A percentile compares a stretch with the other conserved stretches of the same genome.
Evolutionary conservation across 2,329 filamentous ascomycete genomes (phyloP).

Genomic region (Phoma sp.): DNA sequence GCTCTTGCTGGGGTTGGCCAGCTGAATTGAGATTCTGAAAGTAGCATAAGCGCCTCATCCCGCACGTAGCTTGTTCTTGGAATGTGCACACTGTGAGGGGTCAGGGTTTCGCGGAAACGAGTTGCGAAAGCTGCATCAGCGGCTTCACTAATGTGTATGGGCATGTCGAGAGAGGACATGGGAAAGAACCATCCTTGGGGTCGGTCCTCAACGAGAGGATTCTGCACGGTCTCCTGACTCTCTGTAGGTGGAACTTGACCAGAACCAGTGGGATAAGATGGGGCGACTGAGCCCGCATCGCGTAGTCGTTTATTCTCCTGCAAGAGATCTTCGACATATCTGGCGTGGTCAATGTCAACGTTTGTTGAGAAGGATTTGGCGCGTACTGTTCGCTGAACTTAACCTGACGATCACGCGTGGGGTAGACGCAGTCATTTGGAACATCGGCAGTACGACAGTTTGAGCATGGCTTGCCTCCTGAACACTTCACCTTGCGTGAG

Average conservation of each 20-base stretch:
- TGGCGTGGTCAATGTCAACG: constrained; percentile 5
- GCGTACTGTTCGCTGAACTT: constrained; percentile 39
- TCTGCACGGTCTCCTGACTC: constrained; percentile 39
- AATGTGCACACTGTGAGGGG: constrained; percentile 37
- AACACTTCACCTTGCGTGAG: constrained; percentile 45
- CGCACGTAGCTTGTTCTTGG: constrained; percentile 45
- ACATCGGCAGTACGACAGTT: constrained; percentile 33
- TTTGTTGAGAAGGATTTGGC: not conserved
- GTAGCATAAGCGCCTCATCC: constrained; percentile 42
- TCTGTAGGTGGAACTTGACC: not conserved
- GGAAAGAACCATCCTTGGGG: constrained; percentile 45
- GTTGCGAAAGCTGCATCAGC: constrained; percentile 50
- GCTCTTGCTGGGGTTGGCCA: constrained; percentile 53
- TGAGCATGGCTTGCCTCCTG: constrained; percentile 43
- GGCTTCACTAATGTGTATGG: constrained; percentile 49
- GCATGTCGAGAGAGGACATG: constrained; percentile 39
- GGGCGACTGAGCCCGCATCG: constrained; percentile 2
- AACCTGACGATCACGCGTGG: constrained; percentile 37
- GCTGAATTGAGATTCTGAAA: constrained; percentile 45
- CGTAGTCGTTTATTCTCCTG: constrained; percentile 41
- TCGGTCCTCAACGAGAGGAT: constrained; percentile 46
- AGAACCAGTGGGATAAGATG: not conserved
- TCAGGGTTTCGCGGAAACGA: constrained; percentile 43
- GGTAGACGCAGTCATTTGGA: constrained; percentile 33
- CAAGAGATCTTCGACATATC: constrained; percentile 39